Evolutionary conservation across 73 alveolate genomes (phyloP), one percentile per base, ranked within the genome.

Genomic region (Symbiodinium natans): DNA sequence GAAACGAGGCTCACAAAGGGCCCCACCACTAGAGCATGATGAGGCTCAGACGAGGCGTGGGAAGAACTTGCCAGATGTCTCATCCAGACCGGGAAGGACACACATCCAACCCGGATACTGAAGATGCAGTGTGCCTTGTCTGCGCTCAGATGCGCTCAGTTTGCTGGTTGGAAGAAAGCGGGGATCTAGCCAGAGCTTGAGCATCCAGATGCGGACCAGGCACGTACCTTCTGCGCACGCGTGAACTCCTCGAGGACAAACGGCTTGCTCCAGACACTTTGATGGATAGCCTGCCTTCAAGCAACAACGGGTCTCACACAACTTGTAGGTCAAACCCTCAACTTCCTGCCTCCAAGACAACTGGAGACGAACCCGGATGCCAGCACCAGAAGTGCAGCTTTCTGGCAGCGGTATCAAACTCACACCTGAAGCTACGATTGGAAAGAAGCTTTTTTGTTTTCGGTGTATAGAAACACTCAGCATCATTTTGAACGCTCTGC

Each of bases 31-130:
- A n/a, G n/a, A n/a, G n/a, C n/a, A n/a, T 10, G 27, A 10, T 19
- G 63, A 39, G 94, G 34, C 31, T 17, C 42, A 7, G 85, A 59
- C 95, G 27, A 89, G 75, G 9, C 86, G 95, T 40, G 95, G 95
- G 23, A 41, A 40, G 73, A 89, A 89, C 48, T 68, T 25, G 43
- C 80, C 80, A 29, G 39, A 23, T 17, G 80, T 63, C 80, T 63
- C 94, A 33, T 90, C 97, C 23, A 41, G 87, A 21, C 89, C 97
- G 34, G 97, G 97, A 29, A 90, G 34, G 2, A 41, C 29, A 54
- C 97, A 90, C 54, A 27, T 71, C 97, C 97, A 90, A 31, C 38
- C 82, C n/a, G 97, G 97, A 33, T 90, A 90, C n/a, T 73, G 88
- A 54, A 90, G 41, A 71, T 90, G 97, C 3, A 90, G 80, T 33